phyloP scores from a whole-genome alignment of 2,329 filamentous ascomycete genomes.

The Fusarium clavum region DNA sequence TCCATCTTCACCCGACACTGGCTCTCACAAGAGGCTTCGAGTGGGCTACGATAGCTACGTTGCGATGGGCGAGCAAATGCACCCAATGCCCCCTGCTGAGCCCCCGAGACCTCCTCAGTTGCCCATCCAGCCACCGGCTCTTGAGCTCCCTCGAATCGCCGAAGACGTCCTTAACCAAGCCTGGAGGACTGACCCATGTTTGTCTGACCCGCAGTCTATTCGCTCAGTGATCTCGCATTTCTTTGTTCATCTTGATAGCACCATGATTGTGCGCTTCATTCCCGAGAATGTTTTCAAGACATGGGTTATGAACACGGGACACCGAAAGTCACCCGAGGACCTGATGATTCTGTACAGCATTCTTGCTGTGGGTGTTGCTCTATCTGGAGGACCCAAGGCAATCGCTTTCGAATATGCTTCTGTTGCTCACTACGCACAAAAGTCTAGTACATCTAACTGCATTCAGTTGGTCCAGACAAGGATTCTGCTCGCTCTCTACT shows the following conservation, averaged over 20 bases:
- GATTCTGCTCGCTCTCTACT: conserved; percentile 74
- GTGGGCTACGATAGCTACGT: conserved; percentile 61
- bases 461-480: conserved; percentile 75
- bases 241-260: conserved; percentile 56
- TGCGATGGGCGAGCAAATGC: conserved; percentile 50
- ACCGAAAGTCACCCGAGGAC: conserved; percentile 56
- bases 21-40: conserved; percentile 62
- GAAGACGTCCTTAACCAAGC: conserved; percentile 61
- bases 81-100: conserved; percentile 51
- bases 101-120: conserved; percentile 52
- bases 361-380: conserved; percentile 54
- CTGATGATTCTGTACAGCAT: conserved; percentile 61
- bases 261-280: conserved; percentile 57
- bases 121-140: conserved; percentile 51
- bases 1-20: conserved; percentile 50
- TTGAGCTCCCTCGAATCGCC: conserved; percentile 61
- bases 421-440: conserved; percentile 68
- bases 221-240: conserved; percentile 55
- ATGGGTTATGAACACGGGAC: conserved; percentile 52
- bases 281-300: conserved; percentile 55
- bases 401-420: conserved; percentile 57
- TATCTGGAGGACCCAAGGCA: conserved; percentile 53
- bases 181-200: conserved; percentile 64
- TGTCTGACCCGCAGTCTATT: conserved; percentile 57
- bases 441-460: conserved; percentile 44